Evolutionary conservation across 371 early-diverging fungal species (phyloP).

Genomic region (Mucor racemosus): DNA sequence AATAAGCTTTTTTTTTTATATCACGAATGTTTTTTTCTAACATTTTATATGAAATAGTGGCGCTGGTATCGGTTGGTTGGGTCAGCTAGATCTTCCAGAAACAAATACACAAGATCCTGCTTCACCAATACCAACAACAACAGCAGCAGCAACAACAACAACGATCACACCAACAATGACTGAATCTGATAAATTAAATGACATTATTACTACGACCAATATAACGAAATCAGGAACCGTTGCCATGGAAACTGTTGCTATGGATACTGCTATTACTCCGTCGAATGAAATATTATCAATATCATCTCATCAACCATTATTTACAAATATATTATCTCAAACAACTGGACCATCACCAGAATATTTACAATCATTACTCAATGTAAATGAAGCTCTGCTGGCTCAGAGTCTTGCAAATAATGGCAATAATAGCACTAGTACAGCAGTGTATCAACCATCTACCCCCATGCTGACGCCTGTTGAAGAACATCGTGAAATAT

Average conservation of each 20-base stretch:
- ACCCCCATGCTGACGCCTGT: constrained; percentile 23
- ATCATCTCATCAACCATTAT: constrained; percentile 1
- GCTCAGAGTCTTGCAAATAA: constrained; percentile 39
- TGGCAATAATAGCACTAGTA: background rate
- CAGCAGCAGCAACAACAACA: constrained; percentile 1
- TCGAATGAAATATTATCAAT: background rate
- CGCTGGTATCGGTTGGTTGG: constrained; percentile 55
- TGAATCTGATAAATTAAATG: background rate
- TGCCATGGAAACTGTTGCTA: background rate
- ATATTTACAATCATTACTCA: constrained; percentile 40
- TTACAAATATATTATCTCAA: constrained; percentile 20
- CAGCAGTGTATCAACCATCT: background rate
- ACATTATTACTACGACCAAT: background rate
- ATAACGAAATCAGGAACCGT: background rate
- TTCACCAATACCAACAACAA: background rate
- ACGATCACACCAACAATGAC: background rate
- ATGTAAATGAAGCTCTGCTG: constrained; percentile 46
- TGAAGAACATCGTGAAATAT: constrained; percentile 13
- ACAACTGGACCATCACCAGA: constrained; percentile 41
- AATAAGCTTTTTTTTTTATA: background rate
- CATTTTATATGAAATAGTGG: constrained; percentile 35
- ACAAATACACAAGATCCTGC: constrained; percentile 3
- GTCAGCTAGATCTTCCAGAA: constrained; percentile 33
- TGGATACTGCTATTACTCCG: background rate
- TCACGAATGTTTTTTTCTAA: too few relatives aligned